Evolutionary conservation across 495 filamentous ascomycete species (phyloP), one percentile per base, ranked within the genome.

Genomic region (Letharia lupina): DNA sequence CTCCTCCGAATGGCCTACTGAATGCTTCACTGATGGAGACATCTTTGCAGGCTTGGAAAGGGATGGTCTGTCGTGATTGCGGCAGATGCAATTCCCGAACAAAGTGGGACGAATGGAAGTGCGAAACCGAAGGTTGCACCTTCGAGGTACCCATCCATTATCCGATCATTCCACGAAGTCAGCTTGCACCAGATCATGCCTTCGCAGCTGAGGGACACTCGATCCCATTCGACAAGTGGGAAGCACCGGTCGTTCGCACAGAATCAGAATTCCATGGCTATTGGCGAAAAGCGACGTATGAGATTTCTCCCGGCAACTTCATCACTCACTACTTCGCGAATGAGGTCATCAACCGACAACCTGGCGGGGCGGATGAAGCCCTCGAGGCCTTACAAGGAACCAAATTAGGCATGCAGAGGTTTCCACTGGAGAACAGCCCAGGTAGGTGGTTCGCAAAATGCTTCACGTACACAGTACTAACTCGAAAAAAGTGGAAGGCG

Each of bases 81-180:
- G 33, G 54, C 33, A 3, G 54, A 20, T 57, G 54, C 28, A 57
- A 57, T 4, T 57, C 54, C 18, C 6, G 54, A 12, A 20, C 33
- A 5, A 6, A 57, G 4, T 57, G 54, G 54, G 54, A 57, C n/a
- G 54, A 57, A 33, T 57, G 54, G 54, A 57, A 57, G 11, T 57
- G 33, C 20, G 31, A 7, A 20, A 57, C 54, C 16, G 31, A 35
- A 3, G 54, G 33, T 20, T 57, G 54, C 6, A 20, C 13, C 33
- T 57, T 8, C 33, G 54, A 57, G 18, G 11, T 57, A 37, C 31
- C 54, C 0, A 57, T 57, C 9, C 15, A 35, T 6, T 7, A 57
- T 16, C 33, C 33, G 16, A 4, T 35, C 15, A 6, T 12, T 0
- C 54, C 2, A 7, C 31, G 9, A 35, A 7, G 0, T 0, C 31